Evolutionary conservation across 345 rosid species (phyloP), one percentile per base, ranked within the genome.

Genomic region (Crucihimalaya himalaica): DNA sequence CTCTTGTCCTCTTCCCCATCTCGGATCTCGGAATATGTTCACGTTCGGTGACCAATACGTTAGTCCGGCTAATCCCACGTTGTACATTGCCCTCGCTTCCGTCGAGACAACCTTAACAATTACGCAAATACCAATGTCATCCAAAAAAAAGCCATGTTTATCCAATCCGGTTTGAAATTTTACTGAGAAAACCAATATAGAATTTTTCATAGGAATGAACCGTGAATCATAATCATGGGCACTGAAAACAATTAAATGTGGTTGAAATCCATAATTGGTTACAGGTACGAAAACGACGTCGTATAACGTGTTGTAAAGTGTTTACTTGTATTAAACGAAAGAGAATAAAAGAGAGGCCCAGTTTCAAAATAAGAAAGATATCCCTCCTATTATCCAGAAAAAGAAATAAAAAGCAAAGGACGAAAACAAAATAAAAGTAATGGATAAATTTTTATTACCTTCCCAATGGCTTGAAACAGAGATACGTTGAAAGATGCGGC

Each of bases 1-100:
- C 68, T 93, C 98, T 64, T 89, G 97, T 29, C 90, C 92, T 70
- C 97, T 84, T 51, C 99, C 99, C 99, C 97, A 95, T 76, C 99
- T 86, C 1, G 99, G 99, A 66, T 95, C 99, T 20, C 99, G 78
- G 68, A 92, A 86, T 55, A 95, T 88, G 80, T 95, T 95, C 5
- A 92, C 56, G 52, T 95, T 95, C 19, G 99, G 99, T 5, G 97
- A 88, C 99, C 99, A 95, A 68, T 53, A 92, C 14, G 99, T 95
- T 60, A 95, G 73, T 12, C 99, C 97, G 2, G 97, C 97, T 63
- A 85, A 70, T 66, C 99, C 97, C 6, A 91, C 97, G 39, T 95
- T 95, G 84, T 95, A 83, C 97, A 95, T 95, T 51, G 97, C 99
- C 64, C 99, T 87, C 1, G 99, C 97, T 81, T 95, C 99, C 1